These are phyloP conservation scores for Lichenothelia convexa DNA, from an alignment of 495 filamentous ascomycete genomes.

Conservation along the genomic window DNA sequence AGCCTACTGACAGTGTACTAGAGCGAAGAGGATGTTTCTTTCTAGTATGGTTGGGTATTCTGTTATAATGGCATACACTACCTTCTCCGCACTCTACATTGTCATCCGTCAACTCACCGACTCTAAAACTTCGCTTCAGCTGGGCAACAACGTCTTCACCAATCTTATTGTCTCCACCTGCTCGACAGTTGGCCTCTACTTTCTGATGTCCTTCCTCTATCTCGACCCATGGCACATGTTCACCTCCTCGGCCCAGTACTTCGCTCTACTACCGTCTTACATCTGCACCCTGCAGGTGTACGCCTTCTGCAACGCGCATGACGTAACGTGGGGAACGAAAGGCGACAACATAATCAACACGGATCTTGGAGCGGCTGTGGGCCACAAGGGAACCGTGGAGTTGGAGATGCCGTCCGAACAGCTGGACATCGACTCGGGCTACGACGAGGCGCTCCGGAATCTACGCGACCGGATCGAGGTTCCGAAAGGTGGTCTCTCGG, in stretches of 20 bases:
- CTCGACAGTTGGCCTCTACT: slow-evolving; percentile 85
- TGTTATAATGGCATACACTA: slow-evolving; percentile 92
- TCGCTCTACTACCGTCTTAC: slow-evolving; percentile 75
- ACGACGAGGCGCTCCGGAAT: slow-evolving; percentile 93
- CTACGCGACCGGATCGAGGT: slow-evolving; percentile 86
- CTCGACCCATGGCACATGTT: slow-evolving; percentile 99
- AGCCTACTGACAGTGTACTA: no score
- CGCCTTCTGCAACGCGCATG: slow-evolving; percentile 98
- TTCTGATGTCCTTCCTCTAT: slow-evolving; percentile 89
- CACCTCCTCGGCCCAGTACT: slow-evolving; percentile 84
- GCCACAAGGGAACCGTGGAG: slow-evolving; percentile 52
- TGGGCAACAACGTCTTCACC: slow-evolving; percentile 79
- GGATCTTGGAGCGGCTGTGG: slow-evolving; percentile 65
- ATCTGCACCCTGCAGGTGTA: slow-evolving; percentile 97
- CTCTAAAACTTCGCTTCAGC: slow-evolving; percentile 26
- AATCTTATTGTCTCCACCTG: slow-evolving; percentile 83
- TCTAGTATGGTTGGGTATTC: slow-evolving; percentile 69
- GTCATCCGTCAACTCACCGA: slow-evolving; percentile 58
- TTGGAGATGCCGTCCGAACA: slow-evolving; percentile 96
- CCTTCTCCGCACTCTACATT: slow-evolving; percentile 73
- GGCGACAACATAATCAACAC: slow-evolving; percentile 88
- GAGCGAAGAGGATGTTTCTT: slow-evolving; percentile 80
- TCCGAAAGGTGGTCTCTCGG: slow-evolving; percentile 35
- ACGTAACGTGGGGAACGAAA: slow-evolving; percentile 98
- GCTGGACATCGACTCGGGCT: slow-evolving; percentile 93